Conservation (phyloP, 129 eudicot species). For the Pulicaria dysenterica region DNA sequence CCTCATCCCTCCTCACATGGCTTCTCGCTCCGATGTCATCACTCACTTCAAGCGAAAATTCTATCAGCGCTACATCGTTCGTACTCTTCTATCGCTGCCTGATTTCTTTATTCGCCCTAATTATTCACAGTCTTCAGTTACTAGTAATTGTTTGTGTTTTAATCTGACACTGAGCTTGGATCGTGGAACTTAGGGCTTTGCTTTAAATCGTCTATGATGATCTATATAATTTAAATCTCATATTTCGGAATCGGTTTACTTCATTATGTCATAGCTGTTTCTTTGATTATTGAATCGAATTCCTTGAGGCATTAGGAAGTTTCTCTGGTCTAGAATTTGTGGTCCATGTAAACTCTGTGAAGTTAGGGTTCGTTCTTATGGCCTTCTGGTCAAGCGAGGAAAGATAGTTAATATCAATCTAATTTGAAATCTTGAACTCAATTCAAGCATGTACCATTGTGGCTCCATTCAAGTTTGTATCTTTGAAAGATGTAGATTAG, state of each 20-base stretch:
- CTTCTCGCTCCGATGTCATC: constrained; percentile 79
- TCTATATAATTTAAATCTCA: not conserved
- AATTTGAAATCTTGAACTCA: not conserved
- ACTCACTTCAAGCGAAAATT: constrained; percentile 90
- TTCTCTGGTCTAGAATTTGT: not conserved
- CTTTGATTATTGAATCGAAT: not conserved
- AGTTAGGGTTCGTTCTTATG: constrained; percentile 19
- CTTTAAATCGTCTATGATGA: not conserved
- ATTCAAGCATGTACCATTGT: not conserved
- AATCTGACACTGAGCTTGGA: constrained; percentile 13
- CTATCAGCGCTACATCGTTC: constrained; percentile 91
- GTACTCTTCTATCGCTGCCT: not conserved
- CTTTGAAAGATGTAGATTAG: too few species aligned
- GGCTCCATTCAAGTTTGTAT: too few species aligned
- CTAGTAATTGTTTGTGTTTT: not conserved
- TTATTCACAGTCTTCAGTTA: not conserved
- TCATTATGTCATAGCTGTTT: not conserved
- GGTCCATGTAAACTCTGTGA: not conserved
- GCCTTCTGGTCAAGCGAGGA: not conserved
- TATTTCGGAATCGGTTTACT: not conserved
- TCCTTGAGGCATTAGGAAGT: not conserved
- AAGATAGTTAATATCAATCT: not conserved
- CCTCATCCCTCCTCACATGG: constrained; percentile 93
- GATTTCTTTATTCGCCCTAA: not conserved
- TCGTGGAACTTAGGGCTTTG: constrained; percentile 11